phyloP scores from a whole-genome alignment of 2,329 filamentous ascomycete species.

The Metarhizium humberi region DNA sequence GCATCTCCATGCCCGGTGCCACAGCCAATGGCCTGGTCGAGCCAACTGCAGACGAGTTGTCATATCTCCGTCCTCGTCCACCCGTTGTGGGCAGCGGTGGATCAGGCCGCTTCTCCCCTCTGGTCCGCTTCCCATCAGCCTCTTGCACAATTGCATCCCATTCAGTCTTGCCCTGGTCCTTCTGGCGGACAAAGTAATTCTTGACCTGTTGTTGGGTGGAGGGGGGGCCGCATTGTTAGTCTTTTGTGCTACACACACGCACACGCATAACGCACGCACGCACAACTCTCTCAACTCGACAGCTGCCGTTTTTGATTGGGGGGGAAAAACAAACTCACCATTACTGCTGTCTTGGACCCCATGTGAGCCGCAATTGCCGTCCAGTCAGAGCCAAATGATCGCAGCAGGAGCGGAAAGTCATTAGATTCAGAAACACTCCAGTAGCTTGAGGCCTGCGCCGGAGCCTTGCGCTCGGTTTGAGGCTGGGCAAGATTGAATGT shows the following conservation, averaged over 20 bases:
- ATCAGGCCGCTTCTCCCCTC: constrained; percentile 50
- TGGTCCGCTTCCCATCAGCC: constrained; percentile 44
- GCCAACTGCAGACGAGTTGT: constrained; percentile 24
- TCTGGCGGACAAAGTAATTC: constrained; percentile 57
- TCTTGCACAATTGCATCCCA: constrained; percentile 52
- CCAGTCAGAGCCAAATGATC: constrained; percentile 74
- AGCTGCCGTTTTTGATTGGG: not conserved
- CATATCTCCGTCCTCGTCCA: constrained; percentile 41
- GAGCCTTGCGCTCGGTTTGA: constrained; percentile 40
- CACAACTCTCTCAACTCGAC: constrained; percentile 2
- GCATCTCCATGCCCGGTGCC: constrained; percentile 33
- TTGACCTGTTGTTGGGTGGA: constrained; percentile 41
- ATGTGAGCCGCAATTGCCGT: constrained; percentile 65
- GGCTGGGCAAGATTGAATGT: constrained; percentile 41
- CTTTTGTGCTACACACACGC: not conserved
- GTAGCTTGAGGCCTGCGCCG: constrained; percentile 64
- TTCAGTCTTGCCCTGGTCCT: constrained; percentile 48
- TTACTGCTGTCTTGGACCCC: constrained; percentile 78
- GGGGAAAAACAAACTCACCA: constrained; percentile 45
- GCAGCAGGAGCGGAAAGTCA: constrained; percentile 65
- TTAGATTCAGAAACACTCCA: constrained; percentile 78
- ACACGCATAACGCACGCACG: not conserved
- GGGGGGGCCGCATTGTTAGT: constrained; percentile 6
- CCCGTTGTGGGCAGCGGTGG: constrained; percentile 46
- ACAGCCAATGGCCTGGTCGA: constrained; percentile 35